Percentiles rank a stretch among this genome's conserved stretches.
phyloP scores from a whole-genome alignment of 768 basidiomycete species.

The Tylopilus cervinicoccineus region DNA sequence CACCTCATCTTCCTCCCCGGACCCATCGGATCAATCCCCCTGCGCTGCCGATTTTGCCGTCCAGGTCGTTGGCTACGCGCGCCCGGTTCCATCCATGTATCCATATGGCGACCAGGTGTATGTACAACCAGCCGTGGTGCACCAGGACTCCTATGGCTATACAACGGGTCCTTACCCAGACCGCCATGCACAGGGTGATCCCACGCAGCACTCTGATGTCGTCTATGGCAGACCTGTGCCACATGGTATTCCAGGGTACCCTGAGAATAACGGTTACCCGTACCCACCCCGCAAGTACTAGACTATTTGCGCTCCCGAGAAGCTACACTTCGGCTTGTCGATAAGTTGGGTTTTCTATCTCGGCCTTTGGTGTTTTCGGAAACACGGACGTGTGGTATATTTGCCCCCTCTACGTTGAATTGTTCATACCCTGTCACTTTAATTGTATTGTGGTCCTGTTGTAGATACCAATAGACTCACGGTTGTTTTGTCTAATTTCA shows the following conservation, averaged over 20 bases:
- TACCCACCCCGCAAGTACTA: constrained; percentile 12
- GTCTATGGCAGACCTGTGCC: constrained; percentile 5
- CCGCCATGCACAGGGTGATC: constrained; percentile 10
- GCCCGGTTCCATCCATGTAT: constrained; percentile 5
- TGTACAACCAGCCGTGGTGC: constrained; percentile 2
- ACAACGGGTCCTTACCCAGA: constrained; percentile 9
- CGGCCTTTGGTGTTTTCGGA: constrained; percentile 10
- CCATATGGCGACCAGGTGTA: constrained; percentile 5
- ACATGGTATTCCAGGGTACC: constrained; percentile 13
- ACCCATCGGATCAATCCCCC: constrained; percentile 23
- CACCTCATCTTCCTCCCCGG: constrained; percentile 24
- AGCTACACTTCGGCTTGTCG: constrained; percentile 2
- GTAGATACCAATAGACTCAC: constrained; percentile 11
- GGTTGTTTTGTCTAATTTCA: background rate
- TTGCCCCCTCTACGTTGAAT: constrained; percentile 3
- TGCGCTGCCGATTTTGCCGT: constrained; percentile 8
- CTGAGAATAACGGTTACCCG: constrained; percentile 12
- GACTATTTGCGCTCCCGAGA: background rate
- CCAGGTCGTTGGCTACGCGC: constrained; percentile 3
- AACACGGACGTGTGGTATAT: constrained; percentile 10
- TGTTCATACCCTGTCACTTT: constrained; percentile 6
- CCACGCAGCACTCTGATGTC: constrained; percentile 7
- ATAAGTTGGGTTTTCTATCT: constrained; percentile 2
- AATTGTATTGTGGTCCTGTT: constrained; percentile 10
- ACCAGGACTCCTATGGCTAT: constrained; percentile 13